Evolutionary conservation across 2,329 filamentous ascomycete species (phyloP).

Genomic region (Rhynchosporium secalis): DNA sequence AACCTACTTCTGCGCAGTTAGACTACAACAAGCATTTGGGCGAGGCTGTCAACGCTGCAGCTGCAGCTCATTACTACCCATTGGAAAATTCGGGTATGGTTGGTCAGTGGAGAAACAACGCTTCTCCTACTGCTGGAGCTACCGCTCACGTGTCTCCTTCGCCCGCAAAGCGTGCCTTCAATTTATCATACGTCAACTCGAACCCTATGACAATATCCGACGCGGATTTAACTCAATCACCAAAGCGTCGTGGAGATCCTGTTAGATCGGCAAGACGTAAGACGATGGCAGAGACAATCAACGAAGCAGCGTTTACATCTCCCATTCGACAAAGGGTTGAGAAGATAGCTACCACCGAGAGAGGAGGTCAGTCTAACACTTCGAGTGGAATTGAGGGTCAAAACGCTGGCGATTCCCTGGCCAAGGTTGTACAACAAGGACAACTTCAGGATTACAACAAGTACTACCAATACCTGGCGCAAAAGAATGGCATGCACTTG

Average conservation of each 20-base stretch:
- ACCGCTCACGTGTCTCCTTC: not conserved
- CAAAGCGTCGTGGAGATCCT: conserved; percentile 3
- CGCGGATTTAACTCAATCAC: not conserved
- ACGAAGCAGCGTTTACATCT: not conserved
- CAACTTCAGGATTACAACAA: not conserved
- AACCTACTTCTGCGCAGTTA: not conserved
- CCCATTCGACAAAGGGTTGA: too few species aligned
- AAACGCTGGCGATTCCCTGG: not conserved
- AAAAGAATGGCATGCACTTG: not conserved
- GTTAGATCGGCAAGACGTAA: not conserved
- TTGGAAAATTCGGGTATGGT: not conserved
- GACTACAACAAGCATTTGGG: not conserved
- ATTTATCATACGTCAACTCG: not conserved
- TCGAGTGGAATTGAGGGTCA: not conserved
- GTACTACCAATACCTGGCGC: not conserved
- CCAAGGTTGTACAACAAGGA: not conserved
- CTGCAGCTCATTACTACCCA: not conserved
- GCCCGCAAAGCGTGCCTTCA: not conserved
- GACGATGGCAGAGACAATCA: not conserved
- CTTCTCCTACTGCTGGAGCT: not conserved
- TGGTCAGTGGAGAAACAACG: too few species aligned
- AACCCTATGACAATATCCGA: conserved; percentile 1
- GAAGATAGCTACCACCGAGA: not conserved
- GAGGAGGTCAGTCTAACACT: not conserved
- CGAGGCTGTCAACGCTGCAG: not conserved